phyloP scores from a whole-genome alignment of 257 asterid species.

The Paraleonurus japonicus region DNA sequence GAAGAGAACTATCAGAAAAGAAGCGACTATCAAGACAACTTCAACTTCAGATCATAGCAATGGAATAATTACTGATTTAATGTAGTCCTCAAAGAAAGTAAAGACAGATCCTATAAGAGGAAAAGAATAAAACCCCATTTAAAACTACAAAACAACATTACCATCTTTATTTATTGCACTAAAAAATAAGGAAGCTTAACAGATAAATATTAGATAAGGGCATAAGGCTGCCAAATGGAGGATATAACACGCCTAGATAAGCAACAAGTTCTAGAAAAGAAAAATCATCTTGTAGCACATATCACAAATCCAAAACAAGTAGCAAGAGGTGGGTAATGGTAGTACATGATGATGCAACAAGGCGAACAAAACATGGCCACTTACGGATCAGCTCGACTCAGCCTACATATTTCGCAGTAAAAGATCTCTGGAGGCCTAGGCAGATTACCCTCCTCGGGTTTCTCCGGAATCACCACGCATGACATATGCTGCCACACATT shows the following conservation, averaged over 20 bases:
- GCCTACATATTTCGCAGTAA: conserved; percentile 89
- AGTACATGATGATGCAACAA: conserved; percentile 14
- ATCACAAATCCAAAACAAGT: not conserved
- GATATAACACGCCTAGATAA: conserved; percentile 12
- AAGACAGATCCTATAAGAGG: not conserved
- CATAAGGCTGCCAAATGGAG: conserved; percentile 10
- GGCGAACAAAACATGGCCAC: conserved; percentile 34
- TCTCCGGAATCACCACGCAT: conserved; percentile 87
- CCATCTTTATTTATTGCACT: not conserved
- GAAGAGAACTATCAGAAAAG: not conserved
- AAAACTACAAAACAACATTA: conserved; percentile 1
- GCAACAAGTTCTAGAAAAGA: conserved; percentile 13
- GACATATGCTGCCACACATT: conserved; percentile 85
- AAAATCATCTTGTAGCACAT: conserved; percentile 6
- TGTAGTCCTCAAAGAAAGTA: not conserved
- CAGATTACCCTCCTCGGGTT: conserved; percentile 64
- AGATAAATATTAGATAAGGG: not conserved
- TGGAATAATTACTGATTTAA: not conserved
- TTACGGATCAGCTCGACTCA: conserved; percentile 97
- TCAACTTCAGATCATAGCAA: conserved; percentile 16
- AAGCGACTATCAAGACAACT: conserved; percentile 2
- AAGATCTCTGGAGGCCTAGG: conserved; percentile 69
- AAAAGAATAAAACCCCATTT: not conserved
- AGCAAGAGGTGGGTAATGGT: conserved; percentile 9
- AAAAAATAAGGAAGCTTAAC: not conserved